phyloP scores from a whole-genome alignment of 495 filamentous ascomycete species.

The Elasticomyces elasticus region DNA sequence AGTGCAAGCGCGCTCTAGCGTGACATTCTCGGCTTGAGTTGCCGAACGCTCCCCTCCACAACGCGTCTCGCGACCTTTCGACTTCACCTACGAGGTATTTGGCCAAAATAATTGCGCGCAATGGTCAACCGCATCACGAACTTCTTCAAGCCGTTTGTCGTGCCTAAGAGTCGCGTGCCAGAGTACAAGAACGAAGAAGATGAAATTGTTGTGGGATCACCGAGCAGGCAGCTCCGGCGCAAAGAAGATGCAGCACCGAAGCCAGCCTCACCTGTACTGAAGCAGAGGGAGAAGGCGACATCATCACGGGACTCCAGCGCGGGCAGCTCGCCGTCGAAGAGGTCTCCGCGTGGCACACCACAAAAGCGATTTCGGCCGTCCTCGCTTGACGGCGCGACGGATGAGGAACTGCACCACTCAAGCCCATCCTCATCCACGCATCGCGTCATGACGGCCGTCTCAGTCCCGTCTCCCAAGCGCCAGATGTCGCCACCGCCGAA shows the following conservation, averaged over 20 bases:
- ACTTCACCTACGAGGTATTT: too few species aligned
- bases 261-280: not conserved
- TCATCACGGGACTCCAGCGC: not conserved
- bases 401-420: constrained; percentile 1
- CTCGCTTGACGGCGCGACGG: not conserved
- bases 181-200: not conserved
- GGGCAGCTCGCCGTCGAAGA: not conserved
- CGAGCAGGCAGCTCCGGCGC: not conserved
- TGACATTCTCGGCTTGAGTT: too few species aligned
- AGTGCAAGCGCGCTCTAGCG: too few species aligned
- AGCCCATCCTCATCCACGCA: constrained; percentile 3
- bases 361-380: not conserved
- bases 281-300: not conserved
- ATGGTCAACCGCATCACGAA: constrained; percentile 2
- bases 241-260: not conserved
- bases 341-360: not conserved
- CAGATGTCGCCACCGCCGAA: not conserved
- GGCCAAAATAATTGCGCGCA: not conserved
- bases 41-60: too few species aligned
- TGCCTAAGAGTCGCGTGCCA: constrained; percentile 2
- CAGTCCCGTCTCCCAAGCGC: constrained; percentile 4
- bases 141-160: constrained; percentile 10
- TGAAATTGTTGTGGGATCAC: constrained; percentile 4
- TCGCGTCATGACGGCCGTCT: constrained; percentile 7
- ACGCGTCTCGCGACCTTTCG: too few species aligned